Evolutionary conservation across 352 stramenopile genomes (phyloP), one percentile per base, ranked within the genome.

Genomic region (Phytophthora rubi): DNA sequence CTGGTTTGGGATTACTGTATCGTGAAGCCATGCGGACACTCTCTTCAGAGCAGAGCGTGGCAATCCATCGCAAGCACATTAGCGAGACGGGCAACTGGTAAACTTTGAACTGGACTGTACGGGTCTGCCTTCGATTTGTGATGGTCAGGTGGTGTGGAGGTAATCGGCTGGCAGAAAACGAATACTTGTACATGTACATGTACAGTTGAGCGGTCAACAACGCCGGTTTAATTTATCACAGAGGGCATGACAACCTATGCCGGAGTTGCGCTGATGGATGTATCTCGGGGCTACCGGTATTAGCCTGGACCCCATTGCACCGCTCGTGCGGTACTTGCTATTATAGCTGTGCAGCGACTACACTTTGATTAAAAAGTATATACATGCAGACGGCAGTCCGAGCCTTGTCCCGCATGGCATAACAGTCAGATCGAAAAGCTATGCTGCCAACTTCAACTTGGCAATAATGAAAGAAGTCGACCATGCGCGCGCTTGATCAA

Each of bases 401-500:
- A 49, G 42, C 42, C 42, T 48, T 48, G 42, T 48, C 42, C n/a
- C n/a, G 16, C 42, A 21, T 23, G 8, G 16, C 42, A 26, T 23
- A 18, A 48, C 6, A 21, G 16, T 21, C 21, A 48, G 16, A 48
- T 6, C 42, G 15, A 48, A 48, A 49, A 49, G 42, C 26, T 30
- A 49, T 49, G 42, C 42, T 12, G 42, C 42, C 16, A 49, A 49
- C 42, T 49, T 49, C 42, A 49, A 49, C 42, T 49, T 49, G 42
- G 42, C 42, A 18, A 49, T 26, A 49, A 10, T 49, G 42, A 26
- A 23, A 49, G 42, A 49, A 49, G 42, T 5, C 16, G 42, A 48
- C 42, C 42, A 48, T 48, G 33, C 33, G 7, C 10, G 6, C 23
- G 5, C 37, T 44, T 44, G 37, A 15, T n/a, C 37, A 16, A 15